Evolutionary conservation across 148 eudicot species (phyloP), one percentile per base, ranked within the genome.

Genomic region (Chenopodium suecicum): DNA sequence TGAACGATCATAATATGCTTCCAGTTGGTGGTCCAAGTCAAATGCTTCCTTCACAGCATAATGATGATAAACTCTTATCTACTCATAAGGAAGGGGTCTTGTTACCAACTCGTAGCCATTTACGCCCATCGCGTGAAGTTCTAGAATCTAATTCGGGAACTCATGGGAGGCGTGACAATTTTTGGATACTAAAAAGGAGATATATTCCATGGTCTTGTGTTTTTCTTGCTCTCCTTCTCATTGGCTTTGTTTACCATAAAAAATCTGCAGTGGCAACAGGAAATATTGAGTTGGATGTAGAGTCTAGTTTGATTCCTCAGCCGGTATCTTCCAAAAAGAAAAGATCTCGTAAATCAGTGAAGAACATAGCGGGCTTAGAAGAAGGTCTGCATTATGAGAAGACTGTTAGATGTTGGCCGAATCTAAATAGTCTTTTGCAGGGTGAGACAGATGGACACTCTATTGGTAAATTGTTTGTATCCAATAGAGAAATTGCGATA

Each of bases 401-500:
- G 63, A 86, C 84, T 37, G 37, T 80, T 60, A 84, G 56, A 75
- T 84, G 74, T 74, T 83, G 82, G 84, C 62, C 82, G 84, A 87
- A 86, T 73, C 84, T 88, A 70, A 88, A 86, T 85, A 82, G 80
- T 64, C 76, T 85, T 76, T 75, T 83, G 37, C 87, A 85, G 63
- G 83, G 84, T 67, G 73, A 75, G 20, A 65, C 60, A 34, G 88
- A 88, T 81, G 93, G 92, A 67, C 91, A 94, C 16, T 74, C 75
- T 58, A 86, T 95, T 76, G 97, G 98, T 84, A 93, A 89, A 83
- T 78, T 95, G 78, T 85, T 90, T 79, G 84, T 93, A 58, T 88
- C 91, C 27, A 82, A 80, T 77, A 86, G 44, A 86, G 98, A 92
- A 87, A 91, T 95, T 80, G 99, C 99, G 2, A 95, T 90, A 85